Percentiles rank a stretch among this genome's conserved stretches.
phyloP scores from a whole-genome alignment of 768 basidiomycete genomes.

The button mushroom (Agaricus bisporus) region DNA sequence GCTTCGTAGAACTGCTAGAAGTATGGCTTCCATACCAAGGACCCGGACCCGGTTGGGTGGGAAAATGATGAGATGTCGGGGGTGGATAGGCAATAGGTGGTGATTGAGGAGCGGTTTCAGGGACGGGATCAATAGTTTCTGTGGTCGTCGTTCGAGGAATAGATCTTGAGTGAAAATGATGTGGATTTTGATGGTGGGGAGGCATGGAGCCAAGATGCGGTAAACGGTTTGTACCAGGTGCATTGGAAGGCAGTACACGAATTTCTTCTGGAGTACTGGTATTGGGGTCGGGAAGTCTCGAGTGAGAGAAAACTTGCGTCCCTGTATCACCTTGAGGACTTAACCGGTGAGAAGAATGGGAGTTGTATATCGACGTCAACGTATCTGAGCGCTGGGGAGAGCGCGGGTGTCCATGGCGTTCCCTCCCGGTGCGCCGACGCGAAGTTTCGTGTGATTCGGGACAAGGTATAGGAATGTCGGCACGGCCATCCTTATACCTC shows the following conservation, averaged over 20 bases:
- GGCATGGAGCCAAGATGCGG: constrained; percentile 25
- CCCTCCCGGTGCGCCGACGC: constrained; percentile 15
- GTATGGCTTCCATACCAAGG: constrained; percentile 3
- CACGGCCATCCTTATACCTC: constrained; percentile 58
- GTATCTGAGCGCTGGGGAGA: constrained; percentile 13
- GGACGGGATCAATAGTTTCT: constrained; percentile 19
- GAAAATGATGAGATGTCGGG: constrained; percentile 15
- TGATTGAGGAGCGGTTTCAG: constrained; percentile 20
- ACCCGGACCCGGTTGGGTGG: neutral
- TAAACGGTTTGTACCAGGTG: constrained; percentile 5
- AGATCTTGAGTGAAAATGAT: constrained; percentile 39
- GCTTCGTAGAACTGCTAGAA: constrained; percentile 5
- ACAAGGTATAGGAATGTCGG: constrained; percentile 58
- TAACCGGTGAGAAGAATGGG: constrained; percentile 22
- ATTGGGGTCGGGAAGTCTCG: constrained; percentile 18
- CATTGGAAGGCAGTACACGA: constrained; percentile 50
- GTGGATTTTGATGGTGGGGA: constrained; percentile 20
- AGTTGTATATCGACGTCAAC: constrained; percentile 18
- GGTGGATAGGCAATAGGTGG: constrained; percentile 18
- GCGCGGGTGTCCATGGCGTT: constrained; percentile 7
- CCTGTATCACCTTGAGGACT: constrained; percentile 25
- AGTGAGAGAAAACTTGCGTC: constrained; percentile 24
- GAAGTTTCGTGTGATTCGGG: constrained; percentile 18
- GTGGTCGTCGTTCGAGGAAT: constrained; percentile 30
- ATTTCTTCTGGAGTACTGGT: constrained; percentile 49